phyloP scores from a whole-genome alignment of 2,329 filamentous ascomycete genomes.

The Cercospora citrullina region DNA sequence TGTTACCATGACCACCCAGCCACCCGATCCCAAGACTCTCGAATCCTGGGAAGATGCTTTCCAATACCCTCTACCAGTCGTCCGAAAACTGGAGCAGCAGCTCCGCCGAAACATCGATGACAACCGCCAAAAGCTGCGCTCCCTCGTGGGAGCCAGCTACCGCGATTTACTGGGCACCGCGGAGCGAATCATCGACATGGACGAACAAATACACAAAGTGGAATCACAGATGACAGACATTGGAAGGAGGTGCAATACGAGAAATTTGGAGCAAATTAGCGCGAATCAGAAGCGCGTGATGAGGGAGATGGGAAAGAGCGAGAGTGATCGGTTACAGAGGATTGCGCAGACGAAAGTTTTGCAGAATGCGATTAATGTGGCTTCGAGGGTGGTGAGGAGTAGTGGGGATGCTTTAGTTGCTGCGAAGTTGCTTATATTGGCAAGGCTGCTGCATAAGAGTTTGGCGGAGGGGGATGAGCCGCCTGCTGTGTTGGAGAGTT shows the following conservation, averaged over 20 bases:
- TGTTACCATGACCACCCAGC: conserved; percentile 39
- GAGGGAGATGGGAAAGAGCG: conserved; percentile 16
- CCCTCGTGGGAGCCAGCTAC: conserved; percentile 70
- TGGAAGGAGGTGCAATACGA: conserved; percentile 74
- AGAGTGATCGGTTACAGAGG: conserved; percentile 12
- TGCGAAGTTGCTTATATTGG: conserved; percentile 69
- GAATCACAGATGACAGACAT: conserved; percentile 71
- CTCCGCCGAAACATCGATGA: conserved; percentile 62
- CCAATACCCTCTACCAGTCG: conserved; percentile 62
- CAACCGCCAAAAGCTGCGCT: conserved; percentile 66
- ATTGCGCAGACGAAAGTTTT: conserved; percentile 47
- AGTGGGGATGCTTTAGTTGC: conserved; percentile 55
- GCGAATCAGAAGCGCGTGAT: conserved; percentile 41
- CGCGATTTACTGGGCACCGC: conserved; percentile 88
- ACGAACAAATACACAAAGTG: conserved; percentile 70
- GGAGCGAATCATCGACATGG: conserved; percentile 91
- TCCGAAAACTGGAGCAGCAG: conserved; percentile 64
- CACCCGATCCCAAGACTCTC: conserved; percentile 58
- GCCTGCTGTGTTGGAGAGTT: conserved; percentile 59
- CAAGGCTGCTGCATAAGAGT: conserved; percentile 72
- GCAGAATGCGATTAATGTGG: conserved; percentile 55
- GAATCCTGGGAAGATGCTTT: conserved; percentile 68
- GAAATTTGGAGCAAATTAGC: conserved; percentile 65
- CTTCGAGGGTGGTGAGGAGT: conserved; percentile 55
- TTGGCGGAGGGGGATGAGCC: conserved; percentile 56